Conservation (phyloP, 495 filamentous ascomycete genomes). For the Daldinia vernicosa region DNA sequence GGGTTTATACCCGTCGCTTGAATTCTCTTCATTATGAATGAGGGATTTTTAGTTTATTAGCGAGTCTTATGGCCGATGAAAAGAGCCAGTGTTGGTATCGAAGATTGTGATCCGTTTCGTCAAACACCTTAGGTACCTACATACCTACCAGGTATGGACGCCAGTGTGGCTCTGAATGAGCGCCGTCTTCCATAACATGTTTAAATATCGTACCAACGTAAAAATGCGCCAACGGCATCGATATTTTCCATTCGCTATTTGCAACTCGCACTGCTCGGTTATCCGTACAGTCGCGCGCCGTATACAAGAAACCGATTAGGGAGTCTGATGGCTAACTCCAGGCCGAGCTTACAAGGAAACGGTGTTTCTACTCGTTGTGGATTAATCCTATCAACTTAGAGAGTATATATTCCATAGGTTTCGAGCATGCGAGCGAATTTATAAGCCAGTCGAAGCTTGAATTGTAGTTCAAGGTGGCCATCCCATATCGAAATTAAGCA, state of each 20-base stretch:
- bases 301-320: background rate
- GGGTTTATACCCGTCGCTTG: too few species aligned
- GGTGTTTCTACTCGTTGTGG: background rate
- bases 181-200: too few species aligned
- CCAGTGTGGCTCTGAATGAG: background rate
- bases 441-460: background rate
- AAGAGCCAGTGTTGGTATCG: too few species aligned
- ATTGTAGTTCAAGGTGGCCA: constrained; percentile 23
- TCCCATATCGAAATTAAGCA: constrained; percentile 26
- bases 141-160: too few species aligned
- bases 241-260: background rate
- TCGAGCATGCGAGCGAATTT: background rate
- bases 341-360: background rate
- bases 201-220: too few species aligned
- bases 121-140: too few species aligned
- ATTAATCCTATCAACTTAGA: background rate
- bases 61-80: too few species aligned
- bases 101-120: too few species aligned
- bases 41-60: too few species aligned
- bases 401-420: background rate
- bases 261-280: background rate
- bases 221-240: background rate
- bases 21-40: too few species aligned
- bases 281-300: background rate
- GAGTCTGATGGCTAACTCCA: background rate